Evolutionary conservation across 2,329 filamentous ascomycete genomes (phyloP), one percentile per base, ranked within the genome.

Genomic region (Phyllosticta citriasiana): DNA sequence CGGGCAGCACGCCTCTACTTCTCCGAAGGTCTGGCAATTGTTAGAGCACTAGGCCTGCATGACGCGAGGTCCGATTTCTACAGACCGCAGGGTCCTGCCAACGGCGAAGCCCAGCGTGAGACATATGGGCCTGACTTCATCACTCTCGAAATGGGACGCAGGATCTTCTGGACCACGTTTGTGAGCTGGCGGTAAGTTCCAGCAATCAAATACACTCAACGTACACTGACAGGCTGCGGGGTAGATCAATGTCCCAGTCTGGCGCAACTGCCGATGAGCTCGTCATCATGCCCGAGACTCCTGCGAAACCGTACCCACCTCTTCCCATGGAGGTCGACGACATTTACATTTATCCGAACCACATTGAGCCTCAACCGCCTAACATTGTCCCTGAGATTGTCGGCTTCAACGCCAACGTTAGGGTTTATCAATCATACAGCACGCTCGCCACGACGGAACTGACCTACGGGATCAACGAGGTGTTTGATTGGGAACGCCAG

Each of bases 291-390:
- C 90, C 90, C 2, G 85, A 88, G 1, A 95, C 89, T 0, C 84
- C 85, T 0, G 85, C 82, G 26, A 84, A 90, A 53, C 87, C 85
- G 4, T 91, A 94, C 66, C 91, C 91, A 3, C 87, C 89, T 7
- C 79, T 91, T 12, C 91, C 91, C 0, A 77, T 87, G 22, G 91
- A 95, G 68, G 84, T 95, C 0, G 91, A 96, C 66, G 91, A 96
- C 72, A 85, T 88, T 62, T 92, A 85, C 68, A 88, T 96, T 62
- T 86, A 86, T 62, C 79, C 86, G 1, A 83, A 85, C 25, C 84
- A 88, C 64, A 84, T 93, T 57, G 82, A 87, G 33, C 79, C 82
- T 7, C 91, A 93, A 67, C 87, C 88, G 2, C 76, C 84, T 19
- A 85, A 84, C 4, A 78, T 82, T 1, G 76, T 92, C 1, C 88